Evolutionary conservation across 345 rosid species (phyloP), one percentile per base, ranked within the genome.

Genomic region (Syzygium aromaticum): DNA sequence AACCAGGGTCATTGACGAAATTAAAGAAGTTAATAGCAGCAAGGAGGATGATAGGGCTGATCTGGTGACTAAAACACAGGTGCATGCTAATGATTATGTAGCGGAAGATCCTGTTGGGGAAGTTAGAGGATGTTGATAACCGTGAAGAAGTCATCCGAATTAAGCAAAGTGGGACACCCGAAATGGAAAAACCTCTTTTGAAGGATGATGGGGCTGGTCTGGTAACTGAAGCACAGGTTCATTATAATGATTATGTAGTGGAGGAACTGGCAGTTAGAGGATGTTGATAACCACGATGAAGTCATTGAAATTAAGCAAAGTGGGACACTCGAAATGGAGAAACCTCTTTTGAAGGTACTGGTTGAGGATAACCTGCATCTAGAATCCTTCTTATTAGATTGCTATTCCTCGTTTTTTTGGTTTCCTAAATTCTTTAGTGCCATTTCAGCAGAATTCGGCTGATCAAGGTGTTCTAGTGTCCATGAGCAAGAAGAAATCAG

Each of bases 401-500:
- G 28, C 83, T 67, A 30, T 9, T 54, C 78, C 12, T 77, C 8
- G 5, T 67, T 33, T 67, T 9, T 19, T 33, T 17, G 21, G 38
- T 30, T 4, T 67, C 19, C 7, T 19, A 17, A 67, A 33, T 67
- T 17, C 25, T 33, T 33, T 30, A 2, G 80, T 67, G 25, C 46
- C 80, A 9, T 67, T 57, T 67, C 77, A 61, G 54, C 85, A 54
- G 85, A 78, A 84, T 53, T 61, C 46, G 21, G 27, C 83, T 8
- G 54, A 84, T 85, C 77, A 82, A 78, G 89, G 88, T 21, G 85
- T 15, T 77, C 52, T 63, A 38, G 82, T 16, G 30, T 77, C 89
- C 28, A n/a, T 46, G 19, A 86, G 51, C 83, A 89, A 86, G 88
- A 93, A 93, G 86, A 91, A 90, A 43, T 84, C 64, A 56, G 82